Evolutionary conservation across 106 monocot genomes (phyloP).

Genomic region (Agapanthus africanus): DNA sequence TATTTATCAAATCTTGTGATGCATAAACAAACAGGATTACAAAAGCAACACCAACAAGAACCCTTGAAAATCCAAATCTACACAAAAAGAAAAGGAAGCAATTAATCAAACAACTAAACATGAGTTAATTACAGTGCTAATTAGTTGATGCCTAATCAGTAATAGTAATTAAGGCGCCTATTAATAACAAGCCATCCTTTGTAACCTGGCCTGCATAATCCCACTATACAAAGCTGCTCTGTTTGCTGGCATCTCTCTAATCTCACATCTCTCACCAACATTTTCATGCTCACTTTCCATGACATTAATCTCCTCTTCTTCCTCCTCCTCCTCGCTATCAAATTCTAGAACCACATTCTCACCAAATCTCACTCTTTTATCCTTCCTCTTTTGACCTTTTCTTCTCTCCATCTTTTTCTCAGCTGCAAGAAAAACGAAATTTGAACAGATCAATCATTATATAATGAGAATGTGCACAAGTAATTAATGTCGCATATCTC

Average conservation of each 20-base stretch:
- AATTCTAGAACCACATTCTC: conserved; percentile 1
- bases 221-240: conserved; percentile 2
- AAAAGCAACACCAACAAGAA: no score
- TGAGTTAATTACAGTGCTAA: no score
- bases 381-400: background rate
- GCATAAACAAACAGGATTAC: no score
- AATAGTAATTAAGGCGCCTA: no score
- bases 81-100: no score
- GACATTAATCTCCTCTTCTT: background rate
- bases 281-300: background rate
- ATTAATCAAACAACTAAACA: no score
- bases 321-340: background rate
- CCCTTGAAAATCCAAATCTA: no score
- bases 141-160: no score
- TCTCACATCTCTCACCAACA: background rate
- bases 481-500: no score
- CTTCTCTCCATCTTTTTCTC: background rate
- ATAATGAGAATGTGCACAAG: no score
- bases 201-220: background rate
- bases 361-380: conserved; percentile 4
- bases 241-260: conserved; percentile 1
- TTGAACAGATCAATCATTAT: no score
- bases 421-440: background rate
- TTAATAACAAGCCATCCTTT: conserved; percentile 5
- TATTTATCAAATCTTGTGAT: no score